These are phyloP conservation scores for Nitzschia palea DNA, from an alignment of 108 stramenopile species.

Conservation along the genomic window DNA sequence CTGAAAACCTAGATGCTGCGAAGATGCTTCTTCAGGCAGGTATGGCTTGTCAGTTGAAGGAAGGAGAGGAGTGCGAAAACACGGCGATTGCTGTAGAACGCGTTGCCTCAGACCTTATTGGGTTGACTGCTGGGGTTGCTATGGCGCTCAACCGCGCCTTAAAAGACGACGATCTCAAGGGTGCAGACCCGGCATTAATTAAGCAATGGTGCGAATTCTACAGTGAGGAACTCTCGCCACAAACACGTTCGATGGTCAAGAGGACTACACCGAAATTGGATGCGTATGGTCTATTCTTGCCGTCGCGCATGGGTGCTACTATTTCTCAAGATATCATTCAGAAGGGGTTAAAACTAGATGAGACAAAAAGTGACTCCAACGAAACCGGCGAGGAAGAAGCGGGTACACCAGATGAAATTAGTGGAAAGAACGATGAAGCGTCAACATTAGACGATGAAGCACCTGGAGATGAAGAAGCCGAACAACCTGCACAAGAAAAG, in stretches of 20 bases:
- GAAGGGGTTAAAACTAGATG: conserved; percentile 72
- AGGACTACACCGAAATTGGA: conserved; percentile 79
- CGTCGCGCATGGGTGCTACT: conserved; percentile 78
- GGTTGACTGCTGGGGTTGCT: conserved; percentile 72
- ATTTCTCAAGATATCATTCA: conserved; percentile 73
- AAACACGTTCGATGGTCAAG: conserved; percentile 84
- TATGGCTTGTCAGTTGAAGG: conserved; percentile 76
- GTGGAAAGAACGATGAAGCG: conserved; percentile 27
- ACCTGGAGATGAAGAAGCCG: conserved; percentile 16
- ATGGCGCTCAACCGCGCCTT: conserved; percentile 73
- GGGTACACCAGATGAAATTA: conserved; percentile 22
- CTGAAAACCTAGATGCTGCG: conserved; percentile 82
- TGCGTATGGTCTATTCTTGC: conserved; percentile 82
- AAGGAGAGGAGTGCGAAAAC: conserved; percentile 87
- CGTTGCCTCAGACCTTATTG: conserved; percentile 84
- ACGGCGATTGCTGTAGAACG: conserved; percentile 87
- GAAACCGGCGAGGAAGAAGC: conserved; percentile 29
- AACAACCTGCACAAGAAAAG: conserved; percentile 19
- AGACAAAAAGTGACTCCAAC: conserved; percentile 17
- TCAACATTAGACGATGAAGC: conserved; percentile 34
- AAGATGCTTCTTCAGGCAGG: conserved; percentile 84
- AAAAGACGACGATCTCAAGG: conserved; percentile 48
- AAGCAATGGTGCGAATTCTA: conserved; percentile 89
- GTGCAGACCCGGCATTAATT: conserved; percentile 56
- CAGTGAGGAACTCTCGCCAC: conserved; percentile 72